These are phyloP conservation scores for Ogataea thermomethanolica DNA, from an alignment of 805 yeast species.

Conservation along the genomic window DNA sequence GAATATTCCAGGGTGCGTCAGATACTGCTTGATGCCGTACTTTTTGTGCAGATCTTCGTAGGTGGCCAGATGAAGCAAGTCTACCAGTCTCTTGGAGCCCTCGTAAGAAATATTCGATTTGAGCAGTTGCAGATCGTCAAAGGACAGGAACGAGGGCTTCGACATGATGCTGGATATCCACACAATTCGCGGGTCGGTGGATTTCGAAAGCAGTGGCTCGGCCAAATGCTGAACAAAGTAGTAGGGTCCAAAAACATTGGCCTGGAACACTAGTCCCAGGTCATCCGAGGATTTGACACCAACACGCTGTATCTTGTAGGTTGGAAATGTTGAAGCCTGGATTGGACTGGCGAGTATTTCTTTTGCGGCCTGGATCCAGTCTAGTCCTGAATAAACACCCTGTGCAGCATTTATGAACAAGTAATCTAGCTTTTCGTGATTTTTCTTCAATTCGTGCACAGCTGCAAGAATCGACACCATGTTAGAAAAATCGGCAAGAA, in stretches of 20 bases:
- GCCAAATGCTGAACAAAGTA: constrained; percentile 68
- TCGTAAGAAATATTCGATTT: constrained; percentile 72
- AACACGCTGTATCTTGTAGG: constrained; percentile 74
- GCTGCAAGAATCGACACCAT: constrained; percentile 84
- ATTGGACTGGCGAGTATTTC: constrained; percentile 67
- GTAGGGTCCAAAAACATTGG: constrained; percentile 95
- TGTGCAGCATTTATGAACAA: constrained; percentile 87
- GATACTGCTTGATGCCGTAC: constrained; percentile 63
- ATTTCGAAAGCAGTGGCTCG: constrained; percentile 43
- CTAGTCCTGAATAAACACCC: constrained; percentile 81
- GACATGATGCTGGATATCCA: constrained; percentile 90
- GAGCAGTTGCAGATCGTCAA: constrained; percentile 71
- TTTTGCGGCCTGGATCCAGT: constrained; percentile 74
- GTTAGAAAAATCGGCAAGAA: constrained; percentile 83
- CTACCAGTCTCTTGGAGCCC: constrained; percentile 86
- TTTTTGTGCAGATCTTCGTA: constrained; percentile 45
- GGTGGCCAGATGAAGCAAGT: constrained; percentile 73
- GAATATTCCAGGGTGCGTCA: constrained; percentile 93
- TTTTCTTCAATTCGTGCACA: constrained; percentile 60
- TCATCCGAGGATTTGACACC: constrained; percentile 78
- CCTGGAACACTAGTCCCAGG: constrained; percentile 86
- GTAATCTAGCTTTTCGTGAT: constrained; percentile 68
- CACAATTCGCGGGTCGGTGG: constrained; percentile 55
- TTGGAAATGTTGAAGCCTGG: constrained; percentile 83
- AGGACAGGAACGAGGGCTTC: constrained; percentile 66